Evolutionary conservation across 129 eudicot genomes (phyloP).

Genomic region (Glebionis coronaria): DNA sequence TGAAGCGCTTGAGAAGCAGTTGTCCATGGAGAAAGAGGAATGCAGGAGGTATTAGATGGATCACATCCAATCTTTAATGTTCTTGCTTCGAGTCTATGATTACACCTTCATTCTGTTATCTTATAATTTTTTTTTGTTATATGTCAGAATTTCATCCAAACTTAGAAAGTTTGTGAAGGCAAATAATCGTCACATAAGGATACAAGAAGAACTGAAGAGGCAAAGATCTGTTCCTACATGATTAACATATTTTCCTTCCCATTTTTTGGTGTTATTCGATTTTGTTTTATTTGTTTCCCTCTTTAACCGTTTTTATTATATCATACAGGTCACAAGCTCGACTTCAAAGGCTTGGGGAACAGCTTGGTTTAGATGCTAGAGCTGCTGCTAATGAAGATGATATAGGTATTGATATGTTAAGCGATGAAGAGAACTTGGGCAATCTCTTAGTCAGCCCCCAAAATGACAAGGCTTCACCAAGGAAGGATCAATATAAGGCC

Average conservation of each 20-base stretch:
- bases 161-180: conserved; percentile 70
- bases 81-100: not conserved
- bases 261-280: not conserved
- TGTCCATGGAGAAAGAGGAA: conserved; percentile 64
- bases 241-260: not conserved
- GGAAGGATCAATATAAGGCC: conserved; percentile 33
- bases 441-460: conserved; percentile 32
- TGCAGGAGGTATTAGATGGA: conserved; percentile 45
- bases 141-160: conserved; percentile 56
- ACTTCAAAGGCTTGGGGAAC: conserved; percentile 71
- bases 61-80: not conserved
- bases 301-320: not conserved
- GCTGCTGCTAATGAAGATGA: conserved; percentile 51
- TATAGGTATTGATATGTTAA: conserved; percentile 35
- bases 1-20: conserved; percentile 68
- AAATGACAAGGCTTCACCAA: conserved; percentile 27
- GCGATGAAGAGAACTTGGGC: conserved; percentile 48
- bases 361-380: conserved; percentile 52
- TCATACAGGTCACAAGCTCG: conserved; percentile 60
- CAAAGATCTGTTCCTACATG: conserved; percentile 25
- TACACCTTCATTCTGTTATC: conserved; percentile 9
- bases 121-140: conserved; percentile 4
- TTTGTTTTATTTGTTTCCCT: conserved; percentile 14
- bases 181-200: conserved; percentile 56
- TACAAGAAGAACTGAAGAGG: conserved; percentile 89